Conservation (phyloP, 768 basidiomycete genomes). For the Rhizopogon vesiculosus region DNA sequence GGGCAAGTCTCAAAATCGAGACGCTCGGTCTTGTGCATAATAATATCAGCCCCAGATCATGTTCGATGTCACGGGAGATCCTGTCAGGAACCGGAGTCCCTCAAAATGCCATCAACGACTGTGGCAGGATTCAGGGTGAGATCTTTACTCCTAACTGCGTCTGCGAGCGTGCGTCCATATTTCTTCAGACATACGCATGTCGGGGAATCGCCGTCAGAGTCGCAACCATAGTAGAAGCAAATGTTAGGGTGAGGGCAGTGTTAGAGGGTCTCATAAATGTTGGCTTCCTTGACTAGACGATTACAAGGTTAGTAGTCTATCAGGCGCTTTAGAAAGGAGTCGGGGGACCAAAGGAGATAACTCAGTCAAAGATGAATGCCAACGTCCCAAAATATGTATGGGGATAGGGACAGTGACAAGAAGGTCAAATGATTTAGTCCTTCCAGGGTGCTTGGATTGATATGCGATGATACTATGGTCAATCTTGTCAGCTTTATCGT, state of each 20-base stretch:
- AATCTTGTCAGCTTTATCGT: too few species aligned
- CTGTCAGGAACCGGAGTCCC: conserved; percentile 15
- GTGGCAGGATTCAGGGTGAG: not conserved
- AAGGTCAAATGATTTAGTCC: not conserved
- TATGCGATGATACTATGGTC: not conserved
- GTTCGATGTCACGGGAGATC: conserved; percentile 13
- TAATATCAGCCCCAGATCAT: conserved; percentile 25
- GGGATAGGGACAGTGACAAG: not conserved
- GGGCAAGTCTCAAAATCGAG: conserved; percentile 17
- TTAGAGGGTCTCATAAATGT: not conserved
- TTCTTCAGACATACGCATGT: conserved; percentile 11
- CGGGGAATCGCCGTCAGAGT: conserved; percentile 9
- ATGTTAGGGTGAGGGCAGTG: conserved; percentile 16
- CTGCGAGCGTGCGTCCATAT: not conserved
- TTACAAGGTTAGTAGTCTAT: not conserved
- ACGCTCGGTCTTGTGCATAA: conserved; percentile 20
- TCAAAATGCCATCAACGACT: conserved; percentile 9
- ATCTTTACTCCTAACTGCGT: not conserved
- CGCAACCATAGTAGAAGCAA: conserved; percentile 16
- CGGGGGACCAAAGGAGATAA: not conserved
- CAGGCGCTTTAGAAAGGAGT: not conserved
- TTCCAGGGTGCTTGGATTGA: not conserved
- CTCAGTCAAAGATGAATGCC: not conserved
- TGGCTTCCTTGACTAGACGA: not conserved
- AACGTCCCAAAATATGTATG: not conserved